Conservation (phyloP, 129 eudicot species). For the Flaveria trinervia region DNA sequence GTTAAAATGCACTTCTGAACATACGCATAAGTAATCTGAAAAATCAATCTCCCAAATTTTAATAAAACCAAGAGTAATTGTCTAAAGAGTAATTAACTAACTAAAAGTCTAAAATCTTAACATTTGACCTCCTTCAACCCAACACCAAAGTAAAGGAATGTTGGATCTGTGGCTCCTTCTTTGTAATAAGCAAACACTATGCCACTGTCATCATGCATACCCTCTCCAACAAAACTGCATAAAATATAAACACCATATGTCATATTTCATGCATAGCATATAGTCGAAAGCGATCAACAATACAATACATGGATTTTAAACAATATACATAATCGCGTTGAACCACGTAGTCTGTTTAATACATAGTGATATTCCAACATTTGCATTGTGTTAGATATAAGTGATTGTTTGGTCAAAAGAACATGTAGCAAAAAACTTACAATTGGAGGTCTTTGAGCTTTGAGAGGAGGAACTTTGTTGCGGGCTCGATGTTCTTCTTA, state of each 20-base stretch:
- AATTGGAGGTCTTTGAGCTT: conserved; percentile 79
- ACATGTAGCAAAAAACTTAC: conserved; percentile 45
- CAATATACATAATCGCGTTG: too few species aligned
- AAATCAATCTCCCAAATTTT: not conserved
- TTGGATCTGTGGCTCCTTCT: conserved; percentile 56
- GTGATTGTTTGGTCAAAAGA: not conserved
- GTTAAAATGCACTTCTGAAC: too few species aligned
- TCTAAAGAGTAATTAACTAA: conserved; percentile 15
- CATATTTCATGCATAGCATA: not conserved
- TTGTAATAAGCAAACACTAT: conserved; percentile 69
- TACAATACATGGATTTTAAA: not conserved
- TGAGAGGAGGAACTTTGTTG: conserved; percentile 62
- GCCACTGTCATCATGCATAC: conserved; percentile 60
- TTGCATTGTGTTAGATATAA: not conserved
- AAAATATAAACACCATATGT: not conserved
- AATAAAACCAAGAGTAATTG: conserved; percentile 8
- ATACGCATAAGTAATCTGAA: not conserved
- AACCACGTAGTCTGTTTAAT: too few species aligned
- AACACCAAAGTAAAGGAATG: conserved; percentile 56
- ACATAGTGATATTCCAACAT: too few species aligned
- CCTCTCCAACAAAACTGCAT: conserved; percentile 68
- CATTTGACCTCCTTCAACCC: conserved; percentile 65
- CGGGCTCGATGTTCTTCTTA: conserved; percentile 63
- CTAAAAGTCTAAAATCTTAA: conserved; percentile 19
- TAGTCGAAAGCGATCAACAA: not conserved